Base-by-base conservation (phyloP, 176 grass and related monocot genomes). In the Phoenix dactylifera region DNA sequence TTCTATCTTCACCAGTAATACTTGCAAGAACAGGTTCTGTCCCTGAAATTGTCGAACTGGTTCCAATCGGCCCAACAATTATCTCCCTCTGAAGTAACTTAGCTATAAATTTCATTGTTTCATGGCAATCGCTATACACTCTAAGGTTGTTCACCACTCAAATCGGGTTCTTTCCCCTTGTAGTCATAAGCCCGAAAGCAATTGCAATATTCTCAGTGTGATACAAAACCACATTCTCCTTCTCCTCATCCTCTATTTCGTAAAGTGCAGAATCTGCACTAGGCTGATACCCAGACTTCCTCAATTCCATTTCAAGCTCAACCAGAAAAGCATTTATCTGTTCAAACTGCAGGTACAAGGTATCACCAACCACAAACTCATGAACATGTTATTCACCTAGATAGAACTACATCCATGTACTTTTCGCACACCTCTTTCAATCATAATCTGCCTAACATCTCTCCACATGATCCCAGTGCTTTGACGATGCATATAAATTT, bases 11-110 rank as follows among this genome's bases (percentile, higher is more conserved):
- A 68, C 65, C 52, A 48, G n/a, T 23, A 56, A 52, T 56, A 25
- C 17, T 65, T 65, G 25, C 52, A 68, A 55, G 65, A 68, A 68
- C 65, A 68, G 12, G 3, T 55, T 20, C n/a, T 50, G 32, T 44
- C 26, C 26, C 52, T 56, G 10, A 67, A 67, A 12, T 67, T 25
- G 26, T 67, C 24, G 35, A 55, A 56, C 24, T 3, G 7, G n/a
- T 55, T 55, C 51, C 51, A 7, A 51, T 55, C 65, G n/a, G n/a
- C 17, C 51, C 55, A 1, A 55, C 10, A 20, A 55, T 16, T 15
- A 39, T 67, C 17, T 10, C 26, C n/a, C 65, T 55, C 15, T 67
- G 4, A 5, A 55, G 20, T 16, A 67, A 51, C 23, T 39, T 44
- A 32, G 51, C 52, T 15, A 55, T 55, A 22, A 55, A 52, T 15